Base-by-base conservation (phyloP, 192 early-diverging fungal species). In the Kickxella alabastrina region DNA sequence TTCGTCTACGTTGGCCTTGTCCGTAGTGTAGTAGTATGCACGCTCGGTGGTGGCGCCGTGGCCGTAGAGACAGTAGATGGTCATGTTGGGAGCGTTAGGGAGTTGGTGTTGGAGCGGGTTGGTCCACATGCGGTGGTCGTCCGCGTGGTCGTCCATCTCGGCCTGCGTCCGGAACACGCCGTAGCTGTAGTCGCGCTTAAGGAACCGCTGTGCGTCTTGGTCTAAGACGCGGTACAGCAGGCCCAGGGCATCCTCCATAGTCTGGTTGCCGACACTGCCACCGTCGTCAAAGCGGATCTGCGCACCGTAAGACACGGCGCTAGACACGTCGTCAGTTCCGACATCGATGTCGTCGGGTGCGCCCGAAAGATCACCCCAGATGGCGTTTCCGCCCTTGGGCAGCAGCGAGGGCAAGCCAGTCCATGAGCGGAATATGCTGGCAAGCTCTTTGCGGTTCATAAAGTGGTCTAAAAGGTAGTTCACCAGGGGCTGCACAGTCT, bases 41-140 rank as follows among this genome's bases (percentile, higher is more conserved):
- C 92, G 77, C 63, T 95, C 92, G 2, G 92, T 93, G 0, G 74
- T 62, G 17, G 84, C 73, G 3, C 91, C 90, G 6, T 83, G 78
- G 0, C 92, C 92, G 62, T 93, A 93, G 6, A 93, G 55, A 44
- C 87, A 91, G 64, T 85, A 87, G 21, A 95, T 84, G 35, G 83
- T 87, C 81, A 86, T 86, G 29, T 69, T 72, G 14, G 84, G 87
- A 10, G 88, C 89, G 36, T 79, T 52, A 8, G 85, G 88, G 26
- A 88, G 60, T 13, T 78, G 76, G 22, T 85, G 85, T 43, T 91
- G 78, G 14, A 93, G 59, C 23, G 90, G 87, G 54, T 93, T 93
- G 15, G 82, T 61, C 92, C 92, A 93, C 26, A 70, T 81, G 0
- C 78, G 77, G 14, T 83, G 77, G 51, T 86, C 79, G 23, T 80